Percentiles rank a stretch among this genome's conserved stretches.
Evolutionary conservation across 2,329 filamentous ascomycete species (phyloP).

Genomic region (Sphaerostilbella broomeana): DNA sequence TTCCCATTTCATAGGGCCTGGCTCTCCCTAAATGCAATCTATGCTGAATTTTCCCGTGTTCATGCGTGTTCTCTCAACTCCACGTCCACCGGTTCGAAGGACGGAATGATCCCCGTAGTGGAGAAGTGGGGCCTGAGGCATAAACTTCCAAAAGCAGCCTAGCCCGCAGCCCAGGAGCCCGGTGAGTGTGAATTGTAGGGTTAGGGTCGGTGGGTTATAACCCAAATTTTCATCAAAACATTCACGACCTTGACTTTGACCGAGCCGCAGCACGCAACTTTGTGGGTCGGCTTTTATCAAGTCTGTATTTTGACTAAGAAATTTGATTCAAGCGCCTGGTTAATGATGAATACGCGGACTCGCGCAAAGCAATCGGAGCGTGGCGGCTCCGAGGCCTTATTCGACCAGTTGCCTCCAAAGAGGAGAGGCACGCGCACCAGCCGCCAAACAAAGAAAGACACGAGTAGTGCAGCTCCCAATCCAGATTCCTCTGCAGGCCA

Average conservation of each 20-base stretch:
- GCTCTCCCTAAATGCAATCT: too few species aligned
- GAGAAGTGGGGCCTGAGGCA: not conserved
- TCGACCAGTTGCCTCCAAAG: not conserved
- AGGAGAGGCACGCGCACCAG: slow-evolving; percentile 16
- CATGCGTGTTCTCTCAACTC: too few species aligned
- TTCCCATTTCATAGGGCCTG: too few species aligned
- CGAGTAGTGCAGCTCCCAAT: not conserved
- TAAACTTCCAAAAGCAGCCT: not conserved
- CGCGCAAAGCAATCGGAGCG: slow-evolving; percentile 13
- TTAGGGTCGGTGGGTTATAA: slow-evolving; percentile 18
- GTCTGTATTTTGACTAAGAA: too few species aligned
- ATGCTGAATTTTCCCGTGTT: too few species aligned
- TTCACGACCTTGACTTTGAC: not conserved
- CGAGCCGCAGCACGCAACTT: too few species aligned
- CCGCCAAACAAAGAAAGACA: slow-evolving; percentile 7
- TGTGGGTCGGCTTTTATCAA: too few species aligned
- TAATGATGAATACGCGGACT: slow-evolving; percentile 19
- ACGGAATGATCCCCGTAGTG: too few species aligned
- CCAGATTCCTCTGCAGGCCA: not conserved
- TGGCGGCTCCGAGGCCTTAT: slow-evolving; percentile 1
- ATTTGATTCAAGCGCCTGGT: too few species aligned
- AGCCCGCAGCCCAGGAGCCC: slow-evolving; percentile 7
- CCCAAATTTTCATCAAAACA: slow-evolving; percentile 1
- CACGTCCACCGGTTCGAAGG: too few species aligned
- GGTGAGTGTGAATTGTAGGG: slow-evolving; percentile 15